phyloP scores from a whole-genome alignment of 2,329 filamentous ascomycete species.

The Neopestalotiopsis sp. region DNA sequence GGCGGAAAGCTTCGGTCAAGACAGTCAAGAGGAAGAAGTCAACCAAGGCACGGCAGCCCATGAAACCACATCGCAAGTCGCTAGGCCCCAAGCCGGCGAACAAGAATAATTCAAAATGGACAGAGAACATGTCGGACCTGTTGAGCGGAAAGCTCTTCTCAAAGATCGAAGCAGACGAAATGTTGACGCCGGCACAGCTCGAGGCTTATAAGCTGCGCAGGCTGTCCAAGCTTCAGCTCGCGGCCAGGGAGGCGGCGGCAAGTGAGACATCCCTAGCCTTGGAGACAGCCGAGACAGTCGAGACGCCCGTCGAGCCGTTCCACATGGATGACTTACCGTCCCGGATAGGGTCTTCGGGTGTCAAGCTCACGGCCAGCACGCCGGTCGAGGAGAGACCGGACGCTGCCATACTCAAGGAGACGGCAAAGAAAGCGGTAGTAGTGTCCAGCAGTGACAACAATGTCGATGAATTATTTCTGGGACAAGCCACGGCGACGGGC shows the following conservation, averaged over 20 bases:
- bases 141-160: slow-evolving; percentile 61
- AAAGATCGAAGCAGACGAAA: slow-evolving; percentile 63
- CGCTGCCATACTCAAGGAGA: slow-evolving; percentile 30
- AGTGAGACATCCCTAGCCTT: slow-evolving; percentile 35
- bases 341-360: slow-evolving; percentile 46
- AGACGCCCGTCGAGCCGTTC: slow-evolving; percentile 55
- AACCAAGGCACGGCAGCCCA: slow-evolving; percentile 41
- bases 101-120: slow-evolving; percentile 53
- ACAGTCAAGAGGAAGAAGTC: slow-evolving; percentile 48
- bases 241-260: slow-evolving; percentile 31
- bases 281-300: slow-evolving; percentile 38
- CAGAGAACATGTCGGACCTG: slow-evolving; percentile 63
- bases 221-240: slow-evolving; percentile 36
- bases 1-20: slow-evolving; percentile 36
- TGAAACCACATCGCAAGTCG: slow-evolving; percentile 33
- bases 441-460: slow-evolving; percentile 23
- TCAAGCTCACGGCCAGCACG: slow-evolving; percentile 35
- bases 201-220: slow-evolving; percentile 50
- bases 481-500: background rate
- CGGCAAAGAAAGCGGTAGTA: slow-evolving; percentile 32
- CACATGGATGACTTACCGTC: slow-evolving; percentile 54
- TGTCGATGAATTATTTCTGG: slow-evolving; percentile 20
- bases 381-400: slow-evolving; percentile 34
- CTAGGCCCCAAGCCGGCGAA: slow-evolving; percentile 29
- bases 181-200: slow-evolving; percentile 59